Percentiles rank a stretch among this genome's conserved stretches.
These are phyloP conservation scores for Suillus subaureus DNA, from an alignment of 768 basidiomycete species.

Conservation along the genomic window DNA sequence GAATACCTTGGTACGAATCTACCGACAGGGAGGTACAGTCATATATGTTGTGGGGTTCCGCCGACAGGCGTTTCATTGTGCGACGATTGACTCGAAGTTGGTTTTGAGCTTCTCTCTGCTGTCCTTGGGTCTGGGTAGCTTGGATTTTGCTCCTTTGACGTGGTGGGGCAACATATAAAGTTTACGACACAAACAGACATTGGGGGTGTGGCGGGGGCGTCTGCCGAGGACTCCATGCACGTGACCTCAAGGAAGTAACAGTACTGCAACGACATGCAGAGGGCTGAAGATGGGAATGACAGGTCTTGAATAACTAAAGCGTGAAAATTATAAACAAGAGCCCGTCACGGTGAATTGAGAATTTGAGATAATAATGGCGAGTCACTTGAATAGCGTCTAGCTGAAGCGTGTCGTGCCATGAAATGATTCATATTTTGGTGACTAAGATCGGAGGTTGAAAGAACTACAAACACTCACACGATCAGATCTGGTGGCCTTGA, in stretches of 20 bases:
- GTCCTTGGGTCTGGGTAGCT: neutral
- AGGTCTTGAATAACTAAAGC: too few relatives aligned
- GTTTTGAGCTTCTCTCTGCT: neutral
- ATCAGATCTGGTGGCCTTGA: too few relatives aligned
- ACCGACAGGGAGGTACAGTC: neutral
- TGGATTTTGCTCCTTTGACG: neutral
- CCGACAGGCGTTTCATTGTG: neutral
- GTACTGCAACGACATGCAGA: neutral
- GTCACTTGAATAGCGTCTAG: neutral
- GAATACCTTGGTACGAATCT: neutral
- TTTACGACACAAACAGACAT: neutral
- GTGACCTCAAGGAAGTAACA: neutral
- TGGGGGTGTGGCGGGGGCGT: neutral
- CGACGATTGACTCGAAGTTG: neutral
- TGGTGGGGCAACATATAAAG: neutral
- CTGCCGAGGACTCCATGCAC: neutral
- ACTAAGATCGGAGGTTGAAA: too few relatives aligned
- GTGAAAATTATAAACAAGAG: too few relatives aligned
- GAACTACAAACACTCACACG: too few relatives aligned
- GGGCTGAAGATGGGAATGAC: neutral
- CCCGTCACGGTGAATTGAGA: neutral
- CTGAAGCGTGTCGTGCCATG: too few relatives aligned
- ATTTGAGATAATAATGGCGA: neutral
- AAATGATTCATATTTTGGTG: too few relatives aligned
- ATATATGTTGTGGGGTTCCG: neutral